These are phyloP conservation scores for Xylaria digitata DNA, from an alignment of 2,329 filamentous ascomycete species.

Conservation along the genomic window DNA sequence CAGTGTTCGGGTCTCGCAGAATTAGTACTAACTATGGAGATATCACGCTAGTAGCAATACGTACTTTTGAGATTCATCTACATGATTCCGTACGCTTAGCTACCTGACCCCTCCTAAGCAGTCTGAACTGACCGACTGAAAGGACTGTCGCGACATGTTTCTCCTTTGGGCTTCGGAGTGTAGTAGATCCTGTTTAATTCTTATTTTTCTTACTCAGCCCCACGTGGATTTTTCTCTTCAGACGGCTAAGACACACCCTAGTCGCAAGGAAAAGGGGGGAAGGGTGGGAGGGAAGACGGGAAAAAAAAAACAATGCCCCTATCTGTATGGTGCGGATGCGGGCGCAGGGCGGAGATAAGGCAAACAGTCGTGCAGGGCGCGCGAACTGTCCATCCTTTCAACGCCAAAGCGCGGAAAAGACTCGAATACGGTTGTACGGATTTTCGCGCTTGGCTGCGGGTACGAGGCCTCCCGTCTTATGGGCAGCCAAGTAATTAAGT, in stretches of 20 bases:
- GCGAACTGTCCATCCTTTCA: slow-evolving; percentile 6
- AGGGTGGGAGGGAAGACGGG: background rate
- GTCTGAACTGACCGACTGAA: background rate
- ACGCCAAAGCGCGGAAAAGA: background rate
- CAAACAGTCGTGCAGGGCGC: slow-evolving; percentile 16
- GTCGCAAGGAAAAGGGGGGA: background rate
- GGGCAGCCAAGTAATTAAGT: background rate
- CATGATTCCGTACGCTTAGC: background rate
- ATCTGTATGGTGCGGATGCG: background rate
- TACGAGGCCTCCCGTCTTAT: background rate
- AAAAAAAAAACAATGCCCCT: background rate
- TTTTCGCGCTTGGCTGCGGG: background rate
- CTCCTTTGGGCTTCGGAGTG: slow-evolving; percentile 23
- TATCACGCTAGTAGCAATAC: background rate
- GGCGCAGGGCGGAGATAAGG: slow-evolving; percentile 2
- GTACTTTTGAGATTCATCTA: too few species aligned
- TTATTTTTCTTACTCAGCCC: slow-evolving; percentile 29
- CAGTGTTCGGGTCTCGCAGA: background rate
- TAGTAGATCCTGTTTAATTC: slow-evolving; percentile 15
- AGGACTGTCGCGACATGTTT: slow-evolving; percentile 25
- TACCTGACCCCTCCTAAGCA: background rate
- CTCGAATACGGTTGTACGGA: background rate
- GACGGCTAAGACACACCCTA: slow-evolving; percentile 2
- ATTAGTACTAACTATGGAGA: background rate
- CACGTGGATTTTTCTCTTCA: background rate